A percentile compares a stretch with the other conserved stretches of the same genome.
Conservation (phyloP, 768 basidiomycete genomes). For the Mycena olivaceomarginata region DNA sequence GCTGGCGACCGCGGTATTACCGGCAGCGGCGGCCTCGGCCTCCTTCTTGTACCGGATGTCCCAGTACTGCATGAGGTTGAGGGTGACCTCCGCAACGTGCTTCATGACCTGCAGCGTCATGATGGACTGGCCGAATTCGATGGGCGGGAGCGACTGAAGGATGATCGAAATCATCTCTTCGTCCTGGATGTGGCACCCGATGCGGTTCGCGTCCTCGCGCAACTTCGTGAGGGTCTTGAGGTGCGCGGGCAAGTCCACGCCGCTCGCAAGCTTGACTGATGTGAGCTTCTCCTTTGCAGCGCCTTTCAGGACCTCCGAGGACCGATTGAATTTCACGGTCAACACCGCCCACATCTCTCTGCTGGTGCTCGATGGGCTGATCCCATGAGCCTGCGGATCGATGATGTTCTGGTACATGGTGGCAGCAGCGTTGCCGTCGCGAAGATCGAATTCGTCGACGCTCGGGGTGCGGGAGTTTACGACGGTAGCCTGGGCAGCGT, state of each 20-base stretch:
- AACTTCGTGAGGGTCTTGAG: not conserved
- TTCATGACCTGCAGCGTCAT: slow-evolving; percentile 4
- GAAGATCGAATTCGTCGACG: not conserved
- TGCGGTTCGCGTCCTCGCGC: not conserved
- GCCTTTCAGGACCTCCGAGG: not conserved
- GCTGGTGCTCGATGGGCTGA: not conserved
- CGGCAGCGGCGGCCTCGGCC: too few species aligned
- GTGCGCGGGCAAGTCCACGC: not conserved
- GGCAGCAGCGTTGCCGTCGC: not conserved
- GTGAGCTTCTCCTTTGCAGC: too few species aligned
- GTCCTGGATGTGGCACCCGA: slow-evolving; percentile 5
- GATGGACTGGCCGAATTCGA: slow-evolving; percentile 16
- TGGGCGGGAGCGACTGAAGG: slow-evolving; percentile 22
- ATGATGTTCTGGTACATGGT: not conserved
- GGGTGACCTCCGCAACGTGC: not conserved
- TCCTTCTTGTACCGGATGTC: too few species aligned
- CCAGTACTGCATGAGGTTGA: not conserved
- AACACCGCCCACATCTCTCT: not conserved
- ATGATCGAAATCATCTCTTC: slow-evolving; percentile 19
- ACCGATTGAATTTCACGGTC: not conserved
- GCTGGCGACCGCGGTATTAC: too few species aligned
- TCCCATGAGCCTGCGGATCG: not conserved
- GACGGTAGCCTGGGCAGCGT: not conserved
- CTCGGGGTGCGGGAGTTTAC: not conserved
- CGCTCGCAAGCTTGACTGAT: too few species aligned